Evolutionary conservation across 2,329 filamentous ascomycete genomes (phyloP).

Genomic region (Byssothecium circinans): DNA sequence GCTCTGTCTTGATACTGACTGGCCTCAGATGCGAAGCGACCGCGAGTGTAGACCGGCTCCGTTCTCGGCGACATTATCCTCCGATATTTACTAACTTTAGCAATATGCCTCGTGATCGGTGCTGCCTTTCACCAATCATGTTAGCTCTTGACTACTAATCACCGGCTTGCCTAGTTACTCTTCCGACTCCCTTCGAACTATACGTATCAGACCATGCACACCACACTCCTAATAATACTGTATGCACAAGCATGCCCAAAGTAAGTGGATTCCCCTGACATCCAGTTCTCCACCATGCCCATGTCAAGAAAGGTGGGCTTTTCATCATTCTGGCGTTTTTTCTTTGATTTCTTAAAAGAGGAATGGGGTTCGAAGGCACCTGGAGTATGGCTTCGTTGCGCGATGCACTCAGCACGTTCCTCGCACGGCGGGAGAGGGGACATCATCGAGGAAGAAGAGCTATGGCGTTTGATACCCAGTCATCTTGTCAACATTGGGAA

Average conservation of each 20-base stretch:
- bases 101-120: too few species aligned
- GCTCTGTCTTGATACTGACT: slow-evolving; percentile 12
- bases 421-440: too few species aligned
- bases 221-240: not conserved
- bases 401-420: too few species aligned
- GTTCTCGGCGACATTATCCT: slow-evolving; percentile 17
- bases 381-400: too few species aligned
- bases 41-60: slow-evolving; percentile 29
- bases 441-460: not conserved
- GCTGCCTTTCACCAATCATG: too few species aligned
- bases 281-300: not conserved
- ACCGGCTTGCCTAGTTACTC: not conserved
- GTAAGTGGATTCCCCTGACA: not conserved
- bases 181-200: not conserved
- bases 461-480: not conserved
- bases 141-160: too few species aligned
- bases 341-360: too few species aligned
- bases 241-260: not conserved
- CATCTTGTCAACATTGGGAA: not conserved
- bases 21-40: slow-evolving; percentile 33
- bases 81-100: slow-evolving; percentile 14
- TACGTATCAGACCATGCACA: too few species aligned
- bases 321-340: not conserved
- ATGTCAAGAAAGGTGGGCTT: not conserved
- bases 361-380: too few species aligned